Evolutionary conservation across 208 protist genomes (phyloP).

Genomic region (Acanthamoeba healyi): DNA sequence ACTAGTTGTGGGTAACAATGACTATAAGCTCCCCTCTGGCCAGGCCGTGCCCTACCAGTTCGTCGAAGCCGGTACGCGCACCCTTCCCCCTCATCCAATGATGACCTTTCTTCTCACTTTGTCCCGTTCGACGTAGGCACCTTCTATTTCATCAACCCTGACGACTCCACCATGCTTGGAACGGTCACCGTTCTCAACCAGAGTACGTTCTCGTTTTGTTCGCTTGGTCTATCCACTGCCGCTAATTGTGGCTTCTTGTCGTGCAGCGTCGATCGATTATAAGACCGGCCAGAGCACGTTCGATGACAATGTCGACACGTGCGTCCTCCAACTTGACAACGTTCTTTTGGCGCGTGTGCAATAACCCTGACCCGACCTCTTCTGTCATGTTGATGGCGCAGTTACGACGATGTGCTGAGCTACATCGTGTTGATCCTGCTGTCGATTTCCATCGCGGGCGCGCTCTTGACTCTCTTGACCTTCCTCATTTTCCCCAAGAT

Average conservation of each 20-base stretch:
- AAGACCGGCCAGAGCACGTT: background rate
- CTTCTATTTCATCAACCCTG: background rate
- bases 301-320: slow-evolving; percentile 1
- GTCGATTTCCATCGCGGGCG: slow-evolving; percentile 79
- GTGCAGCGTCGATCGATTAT: background rate
- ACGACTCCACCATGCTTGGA: background rate
- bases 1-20: background rate
- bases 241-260: background rate
- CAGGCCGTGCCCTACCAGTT: background rate
- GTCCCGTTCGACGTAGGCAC: background rate
- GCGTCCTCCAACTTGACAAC: background rate
- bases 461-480: slow-evolving; percentile 78
- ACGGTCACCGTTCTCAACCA: slow-evolving; percentile 12
- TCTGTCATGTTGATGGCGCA: background rate
- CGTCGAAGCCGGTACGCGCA: background rate
- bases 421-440: slow-evolving; percentile 81
- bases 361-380: too few species aligned
- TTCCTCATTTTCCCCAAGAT: slow-evolving; percentile 81
- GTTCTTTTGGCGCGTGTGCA: background rate
- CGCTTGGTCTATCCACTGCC: background rate
- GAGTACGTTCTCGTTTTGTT: background rate
- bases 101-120: background rate
- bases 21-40: background rate
- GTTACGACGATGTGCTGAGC: slow-evolving; percentile 75
- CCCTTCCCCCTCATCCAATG: too few species aligned